These are phyloP conservation scores for Ophiostoma australiae DNA, from an alignment of 2,329 filamentous ascomycete genomes.

Conservation along the genomic window DNA sequence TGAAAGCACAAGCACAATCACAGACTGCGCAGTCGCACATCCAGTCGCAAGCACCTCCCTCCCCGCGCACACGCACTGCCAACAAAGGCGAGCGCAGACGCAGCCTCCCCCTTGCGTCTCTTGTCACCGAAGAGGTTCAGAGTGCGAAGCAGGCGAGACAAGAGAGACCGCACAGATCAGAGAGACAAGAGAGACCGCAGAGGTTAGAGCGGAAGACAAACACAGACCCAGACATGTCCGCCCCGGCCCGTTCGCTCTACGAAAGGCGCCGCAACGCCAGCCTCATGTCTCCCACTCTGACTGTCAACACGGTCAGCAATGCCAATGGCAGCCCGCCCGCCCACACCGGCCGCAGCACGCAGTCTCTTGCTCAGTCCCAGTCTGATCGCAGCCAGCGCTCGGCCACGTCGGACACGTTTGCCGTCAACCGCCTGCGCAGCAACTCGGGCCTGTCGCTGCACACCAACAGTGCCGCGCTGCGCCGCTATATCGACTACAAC, in stretches of 20 bases:
- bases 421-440: conserved; percentile 37
- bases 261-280: conserved; percentile 15
- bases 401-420: conserved; percentile 13
- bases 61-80: conserved; percentile 16
- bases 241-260: background rate
- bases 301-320: conserved; percentile 17
- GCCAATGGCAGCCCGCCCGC: background rate
- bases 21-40: background rate
- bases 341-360: background rate
- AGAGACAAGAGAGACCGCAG: background rate
- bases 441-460: conserved; percentile 45
- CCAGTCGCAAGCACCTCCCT: background rate
- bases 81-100: conserved; percentile 23
- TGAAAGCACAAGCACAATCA: background rate
- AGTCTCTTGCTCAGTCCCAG: background rate
- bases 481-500: conserved; percentile 46
- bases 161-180: background rate
- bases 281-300: conserved; percentile 15
- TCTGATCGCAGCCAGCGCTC: conserved; percentile 11
- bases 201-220: background rate
- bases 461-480: conserved; percentile 41
- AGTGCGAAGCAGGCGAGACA: background rate
- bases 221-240: background rate
- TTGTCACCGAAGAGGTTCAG: background rate
- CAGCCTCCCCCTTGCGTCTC: conserved; percentile 19